Percentiles rank a stretch among this genome's conserved stretches.
These are phyloP conservation scores for Neurospora terricola DNA, from an alignment of 495 filamentous ascomycete genomes.

Conservation along the genomic window DNA sequence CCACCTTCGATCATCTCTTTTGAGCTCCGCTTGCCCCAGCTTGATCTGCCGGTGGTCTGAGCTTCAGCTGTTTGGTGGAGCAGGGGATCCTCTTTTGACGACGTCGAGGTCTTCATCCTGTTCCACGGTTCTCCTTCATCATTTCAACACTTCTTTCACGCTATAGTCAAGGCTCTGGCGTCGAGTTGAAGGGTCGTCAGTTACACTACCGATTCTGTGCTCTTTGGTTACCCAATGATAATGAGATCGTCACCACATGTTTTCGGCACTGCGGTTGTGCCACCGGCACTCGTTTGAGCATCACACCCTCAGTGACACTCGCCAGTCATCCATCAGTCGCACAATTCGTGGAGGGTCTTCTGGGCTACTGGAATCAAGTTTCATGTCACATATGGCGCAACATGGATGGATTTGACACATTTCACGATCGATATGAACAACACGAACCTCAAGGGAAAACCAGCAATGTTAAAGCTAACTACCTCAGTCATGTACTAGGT, in stretches of 20 bases:
- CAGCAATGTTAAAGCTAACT: not conserved
- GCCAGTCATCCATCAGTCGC: not conserved
- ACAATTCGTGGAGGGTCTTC: not conserved
- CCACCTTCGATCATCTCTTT: not conserved
- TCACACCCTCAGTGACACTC: not conserved
- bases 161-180: not conserved
- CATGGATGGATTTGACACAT: not conserved
- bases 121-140: not conserved
- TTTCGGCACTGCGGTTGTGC: not conserved
- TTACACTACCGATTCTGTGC: not conserved
- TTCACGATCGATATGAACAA: not conserved
- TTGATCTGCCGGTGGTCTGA: not conserved
- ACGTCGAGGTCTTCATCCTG: not conserved
- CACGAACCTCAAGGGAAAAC: not conserved
- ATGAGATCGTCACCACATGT: not conserved
- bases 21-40: not conserved
- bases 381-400: not conserved
- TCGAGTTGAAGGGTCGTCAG: not conserved
- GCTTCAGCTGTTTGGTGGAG: not conserved
- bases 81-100: not conserved
- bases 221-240: not conserved
- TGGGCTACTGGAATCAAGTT: too few species aligned
- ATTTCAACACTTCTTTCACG: not conserved
- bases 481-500: not conserved
- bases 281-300: not conserved